phyloP scores from a whole-genome alignment of 495 filamentous ascomycete species.

The Neurospora sp. region DNA sequence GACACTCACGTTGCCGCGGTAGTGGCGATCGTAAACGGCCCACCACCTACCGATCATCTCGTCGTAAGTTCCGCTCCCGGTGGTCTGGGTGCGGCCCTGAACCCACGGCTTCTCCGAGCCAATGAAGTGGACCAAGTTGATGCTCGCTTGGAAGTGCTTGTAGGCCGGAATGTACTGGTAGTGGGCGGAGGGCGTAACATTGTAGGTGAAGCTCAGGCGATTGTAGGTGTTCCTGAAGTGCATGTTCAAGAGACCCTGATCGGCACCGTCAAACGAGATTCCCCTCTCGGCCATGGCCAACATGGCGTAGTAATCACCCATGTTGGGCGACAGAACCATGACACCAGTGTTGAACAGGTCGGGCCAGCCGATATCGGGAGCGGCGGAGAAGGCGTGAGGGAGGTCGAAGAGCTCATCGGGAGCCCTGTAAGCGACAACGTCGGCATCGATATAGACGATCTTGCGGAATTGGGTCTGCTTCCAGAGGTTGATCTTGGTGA shows the following conservation, averaged over 20 bases:
- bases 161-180: conserved; percentile 96
- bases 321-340: conserved; percentile 80
- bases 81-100: conserved; percentile 48
- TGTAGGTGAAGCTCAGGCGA: conserved; percentile 88
- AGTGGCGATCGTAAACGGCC: conserved; percentile 84
- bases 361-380: conserved; percentile 95
- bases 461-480: conserved; percentile 78
- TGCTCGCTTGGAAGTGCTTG: conserved; percentile 77
- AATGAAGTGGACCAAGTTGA: conserved; percentile 89
- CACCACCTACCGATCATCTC: conserved; percentile 81
- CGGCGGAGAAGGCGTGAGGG: conserved; percentile 70
- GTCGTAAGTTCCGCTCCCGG: conserved; percentile 56
- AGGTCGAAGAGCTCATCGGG: conserved; percentile 88
- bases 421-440: conserved; percentile 75
- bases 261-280: conserved; percentile 93
- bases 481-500: conserved; percentile 96
- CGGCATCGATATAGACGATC: conserved; percentile 88
- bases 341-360: conserved; percentile 97
- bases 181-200: conserved; percentile 86
- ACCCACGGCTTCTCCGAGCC: conserved; percentile 85
- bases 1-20: conserved; percentile 41
- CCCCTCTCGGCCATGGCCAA: conserved; percentile 72
- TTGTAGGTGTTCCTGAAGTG: conserved; percentile 77
- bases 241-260: conserved; percentile 93
- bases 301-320: conserved; percentile 80